Evolutionary conservation across 805 yeast species (phyloP).

Genomic region (Gaillardinia entomophila): DNA sequence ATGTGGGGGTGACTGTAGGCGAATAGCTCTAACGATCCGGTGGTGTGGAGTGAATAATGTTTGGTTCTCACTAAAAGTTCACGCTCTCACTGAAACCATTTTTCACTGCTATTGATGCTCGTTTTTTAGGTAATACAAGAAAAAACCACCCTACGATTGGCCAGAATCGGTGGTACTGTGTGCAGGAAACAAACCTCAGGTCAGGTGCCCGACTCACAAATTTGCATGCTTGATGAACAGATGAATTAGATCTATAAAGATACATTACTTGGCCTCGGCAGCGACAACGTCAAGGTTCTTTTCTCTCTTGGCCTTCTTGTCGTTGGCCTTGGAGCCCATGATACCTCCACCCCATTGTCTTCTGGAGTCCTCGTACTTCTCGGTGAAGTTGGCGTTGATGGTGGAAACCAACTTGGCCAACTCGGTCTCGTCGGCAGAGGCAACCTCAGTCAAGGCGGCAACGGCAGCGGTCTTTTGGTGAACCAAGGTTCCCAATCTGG

Average conservation of each 20-base stretch:
- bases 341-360: constrained; percentile 99
- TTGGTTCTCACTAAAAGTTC: not conserved
- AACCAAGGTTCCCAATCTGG: constrained; percentile 94
- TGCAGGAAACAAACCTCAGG: not conserved
- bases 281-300: constrained; percentile 42
- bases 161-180: not conserved
- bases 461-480: constrained; percentile 97
- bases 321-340: constrained; percentile 91
- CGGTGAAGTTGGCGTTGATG: constrained; percentile 87
- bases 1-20: constrained; percentile 3
- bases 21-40: no score
- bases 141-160: not conserved
- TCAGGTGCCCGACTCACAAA: not conserved
- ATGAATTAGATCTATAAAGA: no score
- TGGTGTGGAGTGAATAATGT: not conserved
- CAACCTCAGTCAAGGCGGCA: constrained; percentile 95
- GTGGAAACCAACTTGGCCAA: constrained; percentile 90
- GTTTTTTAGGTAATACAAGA: not conserved
- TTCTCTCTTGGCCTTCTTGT: constrained; percentile 73
- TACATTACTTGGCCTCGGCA: constrained; percentile 5
- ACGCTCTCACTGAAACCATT: not conserved
- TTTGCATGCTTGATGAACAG: not conserved
- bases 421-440: constrained; percentile 90
- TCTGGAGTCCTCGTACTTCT: constrained; percentile 92
- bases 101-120: not conserved